Evolutionary conservation across 257 asterid species (phyloP), one percentile per base, ranked within the genome.

Genomic region (Craterostigma plantagineum): DNA sequence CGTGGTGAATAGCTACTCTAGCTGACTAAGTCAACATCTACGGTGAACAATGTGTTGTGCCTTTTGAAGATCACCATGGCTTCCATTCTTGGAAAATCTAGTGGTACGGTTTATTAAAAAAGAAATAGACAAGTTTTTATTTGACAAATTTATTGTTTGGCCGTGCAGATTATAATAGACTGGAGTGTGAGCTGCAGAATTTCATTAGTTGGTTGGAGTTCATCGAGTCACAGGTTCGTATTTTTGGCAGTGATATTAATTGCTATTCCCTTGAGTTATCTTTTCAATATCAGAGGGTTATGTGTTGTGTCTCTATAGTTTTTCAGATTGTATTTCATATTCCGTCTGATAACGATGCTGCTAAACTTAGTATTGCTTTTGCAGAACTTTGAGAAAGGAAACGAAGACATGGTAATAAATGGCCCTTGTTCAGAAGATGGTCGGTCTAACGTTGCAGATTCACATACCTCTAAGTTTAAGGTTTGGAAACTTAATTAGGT

Each of bases 161-260:
- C 13, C 30, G 39, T 63, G 53, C 75, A 81, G 94, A 79, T 55
- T 63, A 64, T 48, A 58, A 49, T 46, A 54, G 56, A 49, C 50
- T 78, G 67, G 92, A 67, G 46, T 18, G 64, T 56, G 77, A 71
- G 62, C 56, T 76, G 56, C 87, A 78, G 63, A 79, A 66, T 40
- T 41, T 86, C 52, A 56, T 66, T 42, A 64, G 76, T 59, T 59
- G 70, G 8, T 56, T 76, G 69, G 75, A 68, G 14, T 67, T 63
- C 50, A 57, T 61, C 34, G 86, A 71, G 60, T 61, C 74, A 34
- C 82, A 71, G 91, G 96, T 75, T 56, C 35, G 61, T 54, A 35
- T 11, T 9, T 35, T 7, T 3, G 9, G 12, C 40, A 10, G 3
- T 35, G 7, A 40, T 40, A 2, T 7, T 10, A 15, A 14, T 40